Percentiles rank a stretch among this genome's conserved stretches.
phyloP scores from a whole-genome alignment of 108 stramenopile genomes.

The Mayamaea pseudoterrestris region DNA sequence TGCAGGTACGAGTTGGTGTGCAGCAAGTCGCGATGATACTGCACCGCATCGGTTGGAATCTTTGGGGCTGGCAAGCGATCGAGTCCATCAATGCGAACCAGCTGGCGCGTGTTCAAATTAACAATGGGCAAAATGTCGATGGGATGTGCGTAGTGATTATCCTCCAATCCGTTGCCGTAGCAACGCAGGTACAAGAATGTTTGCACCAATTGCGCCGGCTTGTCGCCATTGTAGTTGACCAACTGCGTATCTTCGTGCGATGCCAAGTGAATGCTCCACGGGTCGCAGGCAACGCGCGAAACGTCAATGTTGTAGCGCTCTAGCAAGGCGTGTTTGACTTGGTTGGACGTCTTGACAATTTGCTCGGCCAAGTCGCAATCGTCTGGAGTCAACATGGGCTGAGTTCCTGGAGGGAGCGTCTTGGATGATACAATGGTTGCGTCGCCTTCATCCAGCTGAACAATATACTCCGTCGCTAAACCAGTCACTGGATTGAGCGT shows the following conservation, averaged over 20 bases:
- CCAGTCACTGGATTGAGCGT: constrained; percentile 31
- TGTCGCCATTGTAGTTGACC: constrained; percentile 10
- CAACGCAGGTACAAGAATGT: constrained; percentile 47
- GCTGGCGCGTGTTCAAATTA: constrained; percentile 30
- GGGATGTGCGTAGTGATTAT: constrained; percentile 70
- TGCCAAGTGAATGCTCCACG: constrained; percentile 55
- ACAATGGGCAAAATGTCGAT: constrained; percentile 60
- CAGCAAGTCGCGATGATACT: constrained; percentile 44
- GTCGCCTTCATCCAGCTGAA: constrained; percentile 6
- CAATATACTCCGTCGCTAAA: constrained; percentile 27
- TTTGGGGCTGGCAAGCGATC: constrained; percentile 25
- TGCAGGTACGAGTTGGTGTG: constrained; percentile 35
- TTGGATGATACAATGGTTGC: constrained; percentile 8
- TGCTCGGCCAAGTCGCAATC: constrained; percentile 56
- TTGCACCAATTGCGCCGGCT: constrained; percentile 43
- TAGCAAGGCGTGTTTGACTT: constrained; percentile 18
- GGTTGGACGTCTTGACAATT: constrained; percentile 26
- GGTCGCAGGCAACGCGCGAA: constrained; percentile 36
- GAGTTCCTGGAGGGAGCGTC: constrained; percentile 25
- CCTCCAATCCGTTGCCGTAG: constrained; percentile 27
- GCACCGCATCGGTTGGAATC: constrained; percentile 26
- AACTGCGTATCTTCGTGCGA: constrained; percentile 16
- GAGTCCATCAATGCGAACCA: constrained; percentile 41
- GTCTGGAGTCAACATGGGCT: constrained; percentile 61
- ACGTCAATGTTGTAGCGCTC: constrained; percentile 46